Base-by-base conservation (phyloP, 257 asterid species). In the Buddleja alternifolia region DNA sequence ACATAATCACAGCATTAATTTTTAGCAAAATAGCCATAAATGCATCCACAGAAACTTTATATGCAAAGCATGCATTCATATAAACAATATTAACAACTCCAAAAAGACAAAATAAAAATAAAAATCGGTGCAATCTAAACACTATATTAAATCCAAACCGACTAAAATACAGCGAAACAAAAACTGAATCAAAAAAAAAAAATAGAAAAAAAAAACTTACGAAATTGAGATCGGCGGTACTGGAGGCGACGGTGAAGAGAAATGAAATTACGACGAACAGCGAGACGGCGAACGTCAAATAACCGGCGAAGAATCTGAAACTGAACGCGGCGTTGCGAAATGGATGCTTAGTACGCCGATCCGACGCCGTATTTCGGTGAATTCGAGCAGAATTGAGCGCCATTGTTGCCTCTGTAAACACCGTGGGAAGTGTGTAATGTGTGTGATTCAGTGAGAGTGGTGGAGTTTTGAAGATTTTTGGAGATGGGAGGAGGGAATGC, bases 221-320 rank as follows among this genome's bases (percentile, higher is more conserved):
- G 55, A 46, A 47, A 65, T 58, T 36, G 67, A 74, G 85, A 79
- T 83, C 89, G 69, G 83, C 72, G 5, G 82, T 76, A 53, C 44
- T 48, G 36, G 88, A 76, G 23, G 84, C 48, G 59, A 71, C 29
- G 24, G 84, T 39, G 70, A 73, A 70, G 70, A 79, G 72, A 51
- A 80, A 62, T 10, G 91, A 77, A 55, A 69, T 57, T 8, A 75
- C 2, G 57, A 87, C 63, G 60, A 77, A 73, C 51, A 85, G 57
- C n/a, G 81, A 62, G 34, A 80, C 80, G 41, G 81, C 78, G 77
- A 83, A 37, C 36, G 81, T 61, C 17, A 85, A 54, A 63, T 58
- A 73, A 54, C 80, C 83, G 77, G 83, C 85, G 78, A 81, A 50
- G 63, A 60, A 51, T 14, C 70, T 76, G 63, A 74, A 69, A 9